phyloP scores from a whole-genome alignment of 345 rosid species.

The Ricinus communis region DNA sequence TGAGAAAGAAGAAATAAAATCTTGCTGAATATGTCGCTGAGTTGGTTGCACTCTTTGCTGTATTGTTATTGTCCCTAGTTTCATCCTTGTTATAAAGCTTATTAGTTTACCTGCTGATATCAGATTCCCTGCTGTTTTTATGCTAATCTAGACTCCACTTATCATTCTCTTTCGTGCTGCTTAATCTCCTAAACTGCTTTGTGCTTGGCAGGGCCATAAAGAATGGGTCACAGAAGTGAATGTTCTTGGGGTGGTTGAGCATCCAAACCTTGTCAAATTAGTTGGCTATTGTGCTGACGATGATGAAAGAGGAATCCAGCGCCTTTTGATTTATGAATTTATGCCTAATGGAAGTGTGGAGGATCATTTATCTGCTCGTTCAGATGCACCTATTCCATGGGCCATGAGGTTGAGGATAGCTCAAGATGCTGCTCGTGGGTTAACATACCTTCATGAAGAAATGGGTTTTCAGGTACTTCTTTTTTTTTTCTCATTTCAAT shows the following conservation, averaged over 20 bases:
- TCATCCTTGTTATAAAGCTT: not conserved
- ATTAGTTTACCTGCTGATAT: not conserved
- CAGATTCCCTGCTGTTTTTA: conserved; percentile 9
- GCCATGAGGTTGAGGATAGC: conserved; percentile 77
- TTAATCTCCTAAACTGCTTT: conserved; percentile 6
- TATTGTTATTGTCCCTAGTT: not conserved
- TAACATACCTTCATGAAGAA: conserved; percentile 75
- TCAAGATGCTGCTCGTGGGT: conserved; percentile 87
- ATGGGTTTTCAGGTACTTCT: conserved; percentile 81
- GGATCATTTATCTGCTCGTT: conserved; percentile 51
- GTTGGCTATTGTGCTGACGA: conserved; percentile 93
- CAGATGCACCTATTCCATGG: conserved; percentile 71
- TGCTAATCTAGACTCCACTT: not conserved
- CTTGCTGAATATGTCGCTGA: not conserved
- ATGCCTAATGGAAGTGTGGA: conserved; percentile 85
- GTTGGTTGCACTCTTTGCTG: not conserved
- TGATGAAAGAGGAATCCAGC: conserved; percentile 87
- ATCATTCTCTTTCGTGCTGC: not conserved
- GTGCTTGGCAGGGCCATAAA: conserved; percentile 72
- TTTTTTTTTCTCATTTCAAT: conserved; percentile 4
- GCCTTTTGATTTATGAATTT: conserved; percentile 79
- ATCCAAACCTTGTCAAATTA: conserved; percentile 81
- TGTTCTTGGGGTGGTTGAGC: conserved; percentile 83
- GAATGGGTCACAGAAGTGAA: conserved; percentile 95
- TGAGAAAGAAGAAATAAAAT: not conserved